Evolutionary conservation across 2,329 filamentous ascomycete genomes (phyloP), one percentile per base, ranked within the genome.

Genomic region (Aspergillus proliferans): DNA sequence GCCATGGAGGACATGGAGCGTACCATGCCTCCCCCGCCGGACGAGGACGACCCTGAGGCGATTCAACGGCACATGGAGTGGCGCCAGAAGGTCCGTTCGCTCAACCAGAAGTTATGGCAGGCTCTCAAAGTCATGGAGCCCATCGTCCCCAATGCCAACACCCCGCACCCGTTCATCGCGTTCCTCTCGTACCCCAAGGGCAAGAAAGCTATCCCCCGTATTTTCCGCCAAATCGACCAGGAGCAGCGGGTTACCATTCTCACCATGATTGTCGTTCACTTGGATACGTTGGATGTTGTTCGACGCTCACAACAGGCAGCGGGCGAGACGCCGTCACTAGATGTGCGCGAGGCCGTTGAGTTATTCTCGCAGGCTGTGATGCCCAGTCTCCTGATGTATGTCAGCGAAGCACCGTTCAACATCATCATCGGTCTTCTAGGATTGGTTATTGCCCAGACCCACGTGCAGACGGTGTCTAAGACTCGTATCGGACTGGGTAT

Each of bases 151-250:
- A 88, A 85, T 46, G 81, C 86, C 3, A 78, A 84, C 15, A 75
- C 76, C 3, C 76, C 80, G 15, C 93, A 98, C 67, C 93, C 93
- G 0, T 98, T 98, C 71, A 96, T 98, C 58, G 88, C 91, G 43
- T 92, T 98, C 68, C 76, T 98, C 43, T 95, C 91, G 4, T 94
- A 93, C 63, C 83, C 85, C 58, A 98, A 98, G 76, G 93, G 93
- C 63, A 97, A 96, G 75, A 95, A 93, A 74, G 88, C 88, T 1
- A 89, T 98, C 52, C 90, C 90, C 45, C 88, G 93, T 48, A 87
- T 97, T 47, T 97, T 97, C 80, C 86, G 90, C 40, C 89, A 96
- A 63, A 87, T 96, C 46, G 87, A 87, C 55, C 87, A 91, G 53
- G 87, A 96, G 64, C 91, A 97, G 71, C 88, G 92, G 45, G 71